Conservation (phyloP, 495 filamentous ascomycete genomes). For the Sabuloglossum arenarium region DNA sequence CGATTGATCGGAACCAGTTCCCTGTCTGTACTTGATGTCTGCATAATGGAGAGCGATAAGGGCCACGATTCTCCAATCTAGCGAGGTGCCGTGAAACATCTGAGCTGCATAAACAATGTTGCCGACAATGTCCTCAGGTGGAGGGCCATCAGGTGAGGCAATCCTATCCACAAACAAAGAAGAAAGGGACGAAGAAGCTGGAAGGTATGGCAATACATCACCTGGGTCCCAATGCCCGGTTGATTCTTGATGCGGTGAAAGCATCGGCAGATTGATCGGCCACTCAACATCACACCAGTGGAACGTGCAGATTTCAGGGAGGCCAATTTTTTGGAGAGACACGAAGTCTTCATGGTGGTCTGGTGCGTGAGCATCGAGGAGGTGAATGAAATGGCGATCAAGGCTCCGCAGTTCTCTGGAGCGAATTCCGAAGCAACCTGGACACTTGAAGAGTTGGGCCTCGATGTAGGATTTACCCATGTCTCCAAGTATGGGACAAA, state of each 20-base stretch:
- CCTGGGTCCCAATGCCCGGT: constrained; percentile 11
- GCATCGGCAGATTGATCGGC: constrained; percentile 12
- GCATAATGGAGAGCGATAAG: constrained; percentile 5
- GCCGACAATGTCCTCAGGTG: background rate
- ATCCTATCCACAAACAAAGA: background rate
- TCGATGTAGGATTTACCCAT: background rate
- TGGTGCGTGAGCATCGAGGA: background rate
- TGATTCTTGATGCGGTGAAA: constrained; percentile 10
- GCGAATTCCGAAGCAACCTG: constrained; percentile 7
- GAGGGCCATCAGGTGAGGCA: constrained; percentile 3
- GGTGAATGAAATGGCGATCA: constrained; percentile 5
- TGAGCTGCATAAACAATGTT: constrained; percentile 6
- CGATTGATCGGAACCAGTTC: background rate
- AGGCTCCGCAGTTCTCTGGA: background rate
- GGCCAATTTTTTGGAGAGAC: constrained; percentile 3
- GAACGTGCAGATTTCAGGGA: constrained; percentile 1
- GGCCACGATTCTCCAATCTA: background rate
- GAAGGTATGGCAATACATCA: constrained; percentile 5
- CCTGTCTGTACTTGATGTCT: background rate
- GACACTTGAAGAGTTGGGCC: constrained; percentile 10
- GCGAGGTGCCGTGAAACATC: constrained; percentile 2
- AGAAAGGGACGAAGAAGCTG: background rate
- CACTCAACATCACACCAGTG: constrained; percentile 11
- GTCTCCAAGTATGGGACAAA: background rate
- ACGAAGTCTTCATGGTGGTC: constrained; percentile 5